A percentile compares a stretch with the other conserved stretches of the same genome.
Evolutionary conservation across 345 rosid genomes (phyloP).

Genomic region (Citrus inodora): DNA sequence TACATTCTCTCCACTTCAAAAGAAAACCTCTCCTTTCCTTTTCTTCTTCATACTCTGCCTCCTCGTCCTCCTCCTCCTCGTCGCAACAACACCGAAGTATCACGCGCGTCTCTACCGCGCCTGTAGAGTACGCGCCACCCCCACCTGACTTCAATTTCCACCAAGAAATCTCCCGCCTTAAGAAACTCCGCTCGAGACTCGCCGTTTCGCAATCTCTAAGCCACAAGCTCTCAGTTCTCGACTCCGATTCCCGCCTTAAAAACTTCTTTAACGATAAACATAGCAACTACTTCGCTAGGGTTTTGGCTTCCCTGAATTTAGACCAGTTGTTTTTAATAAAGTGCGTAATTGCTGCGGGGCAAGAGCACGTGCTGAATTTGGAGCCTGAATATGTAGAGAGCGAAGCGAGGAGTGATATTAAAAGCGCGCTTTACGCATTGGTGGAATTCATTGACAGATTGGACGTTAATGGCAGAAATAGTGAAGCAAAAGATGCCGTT

Average conservation of each 20-base stretch:
- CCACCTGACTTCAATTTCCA: constrained; percentile 66
- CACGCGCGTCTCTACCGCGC: constrained; percentile 62
- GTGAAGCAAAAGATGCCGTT: constrained; percentile 17
- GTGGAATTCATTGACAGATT: constrained; percentile 76
- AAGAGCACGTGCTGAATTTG: constrained; percentile 60
- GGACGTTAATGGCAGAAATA: constrained; percentile 34
- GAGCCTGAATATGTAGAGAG: constrained; percentile 31
- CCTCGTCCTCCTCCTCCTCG: constrained; percentile 4
- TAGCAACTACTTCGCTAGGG: constrained; percentile 28
- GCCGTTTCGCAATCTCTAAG: constrained; percentile 27
- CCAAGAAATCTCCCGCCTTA: constrained; percentile 65
- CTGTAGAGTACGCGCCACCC: constrained; percentile 61
- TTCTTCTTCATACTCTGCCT: constrained; percentile 26
- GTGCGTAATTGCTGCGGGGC: constrained; percentile 83
- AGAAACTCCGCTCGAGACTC: constrained; percentile 49
- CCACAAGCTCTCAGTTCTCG: constrained; percentile 39
- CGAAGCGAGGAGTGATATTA: constrained; percentile 49
- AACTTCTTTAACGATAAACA: constrained; percentile 33
- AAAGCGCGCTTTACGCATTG: constrained; percentile 63
- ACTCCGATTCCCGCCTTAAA: constrained; percentile 52
- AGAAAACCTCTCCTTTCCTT: constrained; percentile 24
- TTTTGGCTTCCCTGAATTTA: constrained; percentile 38
- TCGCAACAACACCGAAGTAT: constrained; percentile 3
- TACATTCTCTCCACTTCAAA: constrained; percentile 19
- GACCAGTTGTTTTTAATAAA: constrained; percentile 58